Conservation (phyloP, 805 yeast species). For the Vanderwaltozyma polyspora region DNA sequence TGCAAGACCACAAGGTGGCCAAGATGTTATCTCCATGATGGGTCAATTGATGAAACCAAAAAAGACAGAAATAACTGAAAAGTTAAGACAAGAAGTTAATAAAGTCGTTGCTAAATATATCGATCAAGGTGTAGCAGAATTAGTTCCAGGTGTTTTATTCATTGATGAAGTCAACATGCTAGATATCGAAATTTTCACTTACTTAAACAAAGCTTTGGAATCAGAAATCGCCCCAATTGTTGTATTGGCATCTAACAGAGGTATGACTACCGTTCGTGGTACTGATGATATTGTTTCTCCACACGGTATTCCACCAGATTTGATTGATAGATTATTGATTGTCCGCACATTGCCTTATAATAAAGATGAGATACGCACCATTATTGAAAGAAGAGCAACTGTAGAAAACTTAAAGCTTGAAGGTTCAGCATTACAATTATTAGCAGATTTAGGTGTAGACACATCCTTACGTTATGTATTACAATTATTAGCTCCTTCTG, state of each 20-base stretch:
- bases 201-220: slow-evolving; percentile 87
- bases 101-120: slow-evolving; percentile 92
- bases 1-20: slow-evolving; percentile 95
- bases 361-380: slow-evolving; percentile 68
- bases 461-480: slow-evolving; percentile 86
- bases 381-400: slow-evolving; percentile 69
- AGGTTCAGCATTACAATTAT: slow-evolving; percentile 57
- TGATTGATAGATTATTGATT: slow-evolving; percentile 81
- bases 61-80: slow-evolving; percentile 94
- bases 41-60: slow-evolving; percentile 93
- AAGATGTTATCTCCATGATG: slow-evolving; percentile 91
- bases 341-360: slow-evolving; percentile 86
- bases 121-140: slow-evolving; percentile 96
- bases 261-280: slow-evolving; percentile 84
- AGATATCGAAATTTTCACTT: slow-evolving; percentile 94
- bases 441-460: slow-evolving; percentile 62
- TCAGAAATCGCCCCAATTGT: slow-evolving; percentile 88
- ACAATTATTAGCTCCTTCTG: slow-evolving; percentile 85
- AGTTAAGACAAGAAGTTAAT: slow-evolving; percentile 84
- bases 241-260: slow-evolving; percentile 91
- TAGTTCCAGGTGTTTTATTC: slow-evolving; percentile 94
- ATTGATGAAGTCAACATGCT: slow-evolving; percentile 98
- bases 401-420: slow-evolving; percentile 62
- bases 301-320: slow-evolving; percentile 94
- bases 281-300: slow-evolving; percentile 79